Evolutionary conservation across 2,329 filamentous ascomycete species (phyloP).

Genomic region (Capronia epimyces): DNA sequence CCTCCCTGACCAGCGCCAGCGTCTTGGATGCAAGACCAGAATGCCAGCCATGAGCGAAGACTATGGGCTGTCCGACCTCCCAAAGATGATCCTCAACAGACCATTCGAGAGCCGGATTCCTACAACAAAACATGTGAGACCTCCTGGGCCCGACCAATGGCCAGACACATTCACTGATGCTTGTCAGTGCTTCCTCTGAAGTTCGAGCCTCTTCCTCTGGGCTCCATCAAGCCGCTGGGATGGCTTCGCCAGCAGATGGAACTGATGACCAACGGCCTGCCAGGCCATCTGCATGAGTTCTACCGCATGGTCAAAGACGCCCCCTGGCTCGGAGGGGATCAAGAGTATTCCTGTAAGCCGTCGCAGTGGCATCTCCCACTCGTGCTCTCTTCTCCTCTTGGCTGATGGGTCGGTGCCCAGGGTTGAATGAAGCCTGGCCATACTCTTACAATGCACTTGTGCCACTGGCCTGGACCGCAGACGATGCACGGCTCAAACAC

Average conservation of each 20-base stretch:
- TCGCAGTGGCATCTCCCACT: not conserved
- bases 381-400: not conserved
- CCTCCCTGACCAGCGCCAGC: no score
- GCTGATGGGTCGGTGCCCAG: constrained; percentile 4
- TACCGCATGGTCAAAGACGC: constrained; percentile 51
- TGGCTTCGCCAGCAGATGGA: constrained; percentile 50
- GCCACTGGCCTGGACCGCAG: constrained; percentile 49
- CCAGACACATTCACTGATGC: not conserved
- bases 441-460: constrained; percentile 58
- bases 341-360: constrained; percentile 45
- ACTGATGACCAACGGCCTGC: constrained; percentile 48
- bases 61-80: constrained; percentile 12
- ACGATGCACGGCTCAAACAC: constrained; percentile 46
- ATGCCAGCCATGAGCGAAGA: not conserved
- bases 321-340: constrained; percentile 48
- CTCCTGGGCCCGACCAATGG: not conserved
- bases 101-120: constrained; percentile 5
- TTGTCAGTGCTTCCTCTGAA: constrained; percentile 33
- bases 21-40: constrained; percentile 1
- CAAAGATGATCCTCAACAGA: constrained; percentile 14
- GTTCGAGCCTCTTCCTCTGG: constrained; percentile 44
- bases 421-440: constrained; percentile 50
- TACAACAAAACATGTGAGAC: constrained; percentile 20
- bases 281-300: constrained; percentile 52
- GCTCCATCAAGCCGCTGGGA: constrained; percentile 47